These are phyloP conservation scores for Suillus bovinus DNA, from an alignment of 768 basidiomycete species.

Conservation along the genomic window DNA sequence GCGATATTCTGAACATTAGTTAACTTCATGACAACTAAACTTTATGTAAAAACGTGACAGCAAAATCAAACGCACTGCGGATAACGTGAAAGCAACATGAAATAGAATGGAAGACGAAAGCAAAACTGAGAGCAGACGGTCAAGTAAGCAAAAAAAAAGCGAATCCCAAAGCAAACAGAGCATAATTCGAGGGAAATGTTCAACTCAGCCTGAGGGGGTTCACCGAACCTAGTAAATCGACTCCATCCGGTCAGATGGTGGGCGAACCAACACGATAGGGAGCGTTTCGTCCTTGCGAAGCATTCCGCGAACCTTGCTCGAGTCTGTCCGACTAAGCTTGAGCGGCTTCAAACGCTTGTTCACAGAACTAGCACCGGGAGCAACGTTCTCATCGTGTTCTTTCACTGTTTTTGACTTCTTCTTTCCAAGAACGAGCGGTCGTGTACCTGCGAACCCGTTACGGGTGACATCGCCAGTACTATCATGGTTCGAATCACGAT, in stretches of 20 bases:
- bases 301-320: conserved; percentile 57
- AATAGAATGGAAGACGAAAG: not conserved
- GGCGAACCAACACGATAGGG: conserved; percentile 61
- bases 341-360: conserved; percentile 58
- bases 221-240: conserved; percentile 46
- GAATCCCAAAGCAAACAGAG: not conserved
- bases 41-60: not conserved
- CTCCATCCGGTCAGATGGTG: conserved; percentile 54
- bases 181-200: not conserved
- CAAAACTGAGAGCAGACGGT: conserved; percentile 10
- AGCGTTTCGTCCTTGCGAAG: conserved; percentile 57
- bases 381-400: conserved; percentile 34
- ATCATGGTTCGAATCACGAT: conserved; percentile 47
- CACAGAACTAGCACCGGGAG: conserved; percentile 33
- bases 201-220: too few relatives aligned
- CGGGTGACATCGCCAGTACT: conserved; percentile 17
- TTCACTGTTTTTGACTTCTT: conserved; percentile 43
- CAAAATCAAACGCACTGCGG: not conserved
- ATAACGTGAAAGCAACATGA: conserved; percentile 1
- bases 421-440: conserved; percentile 60
- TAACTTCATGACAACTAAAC: not conserved
- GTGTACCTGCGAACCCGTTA: conserved; percentile 35
- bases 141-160: conserved; percentile 6
- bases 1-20: not conserved
- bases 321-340: conserved; percentile 61